A percentile compares a stretch with the other conserved stretches of the same genome.
Conservation (phyloP, 78 protist species). For the Dictyostelium capitatum region DNA sequence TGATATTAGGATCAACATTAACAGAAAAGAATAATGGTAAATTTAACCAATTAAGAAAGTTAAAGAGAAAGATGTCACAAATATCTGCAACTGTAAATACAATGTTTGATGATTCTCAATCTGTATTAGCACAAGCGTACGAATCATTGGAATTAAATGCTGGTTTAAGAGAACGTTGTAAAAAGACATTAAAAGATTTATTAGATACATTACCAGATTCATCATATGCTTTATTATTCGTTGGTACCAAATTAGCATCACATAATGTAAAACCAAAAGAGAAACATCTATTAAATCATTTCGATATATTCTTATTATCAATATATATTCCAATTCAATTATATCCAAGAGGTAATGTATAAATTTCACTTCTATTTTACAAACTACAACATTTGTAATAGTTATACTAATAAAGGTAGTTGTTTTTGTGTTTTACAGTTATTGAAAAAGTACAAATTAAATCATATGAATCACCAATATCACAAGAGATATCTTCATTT, state of each 20-base stretch:
- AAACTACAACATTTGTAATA: not conserved
- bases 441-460: slow-evolving; percentile 11
- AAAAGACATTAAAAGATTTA: slow-evolving; percentile 27
- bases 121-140: slow-evolving; percentile 55
- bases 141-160: slow-evolving; percentile 50
- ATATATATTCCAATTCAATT: slow-evolving; percentile 68
- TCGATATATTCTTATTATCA: slow-evolving; percentile 60
- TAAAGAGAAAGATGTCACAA: slow-evolving; percentile 72
- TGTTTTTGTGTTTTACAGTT: not conserved
- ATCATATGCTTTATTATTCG: slow-evolving; percentile 36
- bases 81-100: slow-evolving; percentile 67
- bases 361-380: not conserved
- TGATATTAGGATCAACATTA: slow-evolving; percentile 36
- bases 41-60: not conserved
- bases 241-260: slow-evolving; percentile 39
- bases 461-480: not conserved
- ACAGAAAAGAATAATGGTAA: not conserved
- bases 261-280: slow-evolving; percentile 27
- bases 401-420: too few species aligned
- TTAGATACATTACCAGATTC: slow-evolving; percentile 28
- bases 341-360: slow-evolving; percentile 51
- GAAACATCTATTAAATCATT: slow-evolving; percentile 18
- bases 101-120: slow-evolving; percentile 74
- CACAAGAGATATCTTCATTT: slow-evolving; percentile 33
- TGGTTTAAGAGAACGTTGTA: slow-evolving; percentile 34